phyloP scores from a whole-genome alignment of 805 yeast genomes.

The Candida hispaniensis region DNA sequence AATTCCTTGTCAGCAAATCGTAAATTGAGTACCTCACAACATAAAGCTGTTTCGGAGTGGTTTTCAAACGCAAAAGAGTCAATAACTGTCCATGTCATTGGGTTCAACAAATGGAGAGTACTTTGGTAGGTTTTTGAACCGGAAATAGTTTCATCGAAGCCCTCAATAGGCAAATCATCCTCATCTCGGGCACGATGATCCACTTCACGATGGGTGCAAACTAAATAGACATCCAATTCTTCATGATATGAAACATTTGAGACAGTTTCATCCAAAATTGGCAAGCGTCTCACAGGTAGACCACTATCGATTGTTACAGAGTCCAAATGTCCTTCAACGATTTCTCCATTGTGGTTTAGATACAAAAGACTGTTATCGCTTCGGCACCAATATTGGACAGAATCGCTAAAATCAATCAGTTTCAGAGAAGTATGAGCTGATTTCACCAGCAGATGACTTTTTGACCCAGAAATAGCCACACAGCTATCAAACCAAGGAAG shows the following conservation, averaged over 20 bases:
- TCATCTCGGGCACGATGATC: slow-evolving; percentile 63
- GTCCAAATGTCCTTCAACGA: slow-evolving; percentile 38
- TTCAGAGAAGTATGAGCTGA: slow-evolving; percentile 12
- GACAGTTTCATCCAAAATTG: slow-evolving; percentile 47
- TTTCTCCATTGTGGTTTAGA: slow-evolving; percentile 3
- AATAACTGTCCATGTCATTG: slow-evolving; percentile 63
- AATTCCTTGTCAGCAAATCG: slow-evolving; percentile 31
- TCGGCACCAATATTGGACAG: no score
- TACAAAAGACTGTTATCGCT: slow-evolving; percentile 4
- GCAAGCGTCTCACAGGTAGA: slow-evolving; percentile 20
- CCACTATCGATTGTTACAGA: slow-evolving; percentile 46
- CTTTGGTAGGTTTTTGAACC: slow-evolving; percentile 52
- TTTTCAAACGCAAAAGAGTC: slow-evolving; percentile 56
- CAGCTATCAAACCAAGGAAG: slow-evolving; percentile 7
- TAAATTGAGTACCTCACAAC: slow-evolving; percentile 43
- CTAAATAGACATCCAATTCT: slow-evolving; percentile 46
- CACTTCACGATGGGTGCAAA: slow-evolving; percentile 48
- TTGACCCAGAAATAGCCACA: slow-evolving; percentile 7
- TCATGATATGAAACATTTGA: slow-evolving; percentile 63
- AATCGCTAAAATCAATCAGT: slow-evolving; percentile 14
- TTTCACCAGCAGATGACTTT: slow-evolving; percentile 8
- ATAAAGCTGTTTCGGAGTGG: slow-evolving; percentile 50
- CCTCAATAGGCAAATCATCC: slow-evolving; percentile 55
- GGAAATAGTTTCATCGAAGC: slow-evolving; percentile 40
- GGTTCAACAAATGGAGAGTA: slow-evolving; percentile 54